Conservation (phyloP, 495 filamentous ascomycete species). For the Neurospora africana region DNA sequence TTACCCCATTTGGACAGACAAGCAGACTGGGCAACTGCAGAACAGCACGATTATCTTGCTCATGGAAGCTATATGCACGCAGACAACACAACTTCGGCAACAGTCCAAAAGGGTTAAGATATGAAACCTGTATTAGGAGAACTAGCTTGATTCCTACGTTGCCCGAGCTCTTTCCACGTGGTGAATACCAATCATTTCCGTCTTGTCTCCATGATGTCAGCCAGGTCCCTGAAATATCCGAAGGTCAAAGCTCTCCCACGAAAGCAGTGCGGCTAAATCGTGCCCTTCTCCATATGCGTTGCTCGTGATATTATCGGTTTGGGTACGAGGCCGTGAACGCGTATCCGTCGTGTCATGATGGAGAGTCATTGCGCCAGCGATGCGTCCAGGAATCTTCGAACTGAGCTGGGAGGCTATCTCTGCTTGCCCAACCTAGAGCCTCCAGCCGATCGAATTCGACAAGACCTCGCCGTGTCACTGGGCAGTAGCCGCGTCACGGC, state of each 20-base stretch:
- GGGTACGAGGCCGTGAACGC: not conserved
- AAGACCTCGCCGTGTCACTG: not conserved
- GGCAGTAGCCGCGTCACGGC: not conserved
- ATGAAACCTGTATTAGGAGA: not conserved
- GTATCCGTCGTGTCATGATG: not conserved
- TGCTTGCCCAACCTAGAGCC: not conserved
- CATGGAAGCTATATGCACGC: not conserved
- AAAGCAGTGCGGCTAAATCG: not conserved
- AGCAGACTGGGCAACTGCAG: not conserved
- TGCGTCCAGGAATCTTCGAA: not conserved
- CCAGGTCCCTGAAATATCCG: not conserved
- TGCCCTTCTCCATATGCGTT: not conserved
- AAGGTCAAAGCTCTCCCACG: not conserved
- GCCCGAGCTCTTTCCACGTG: not conserved
- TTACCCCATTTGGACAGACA: not conserved
- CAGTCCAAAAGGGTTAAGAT: not conserved
- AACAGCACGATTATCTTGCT: not conserved
- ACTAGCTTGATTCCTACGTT: not conserved
- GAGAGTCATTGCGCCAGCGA: not conserved
- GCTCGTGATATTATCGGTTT: not conserved
- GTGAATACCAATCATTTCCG: not conserved
- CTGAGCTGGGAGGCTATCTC: not conserved
- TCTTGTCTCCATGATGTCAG: not conserved
- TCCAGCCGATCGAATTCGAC: not conserved
- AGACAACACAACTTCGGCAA: not conserved